Conservation (phyloP, 2,329 filamentous ascomycete species). For the Phaeoacremonium minimum region DNA sequence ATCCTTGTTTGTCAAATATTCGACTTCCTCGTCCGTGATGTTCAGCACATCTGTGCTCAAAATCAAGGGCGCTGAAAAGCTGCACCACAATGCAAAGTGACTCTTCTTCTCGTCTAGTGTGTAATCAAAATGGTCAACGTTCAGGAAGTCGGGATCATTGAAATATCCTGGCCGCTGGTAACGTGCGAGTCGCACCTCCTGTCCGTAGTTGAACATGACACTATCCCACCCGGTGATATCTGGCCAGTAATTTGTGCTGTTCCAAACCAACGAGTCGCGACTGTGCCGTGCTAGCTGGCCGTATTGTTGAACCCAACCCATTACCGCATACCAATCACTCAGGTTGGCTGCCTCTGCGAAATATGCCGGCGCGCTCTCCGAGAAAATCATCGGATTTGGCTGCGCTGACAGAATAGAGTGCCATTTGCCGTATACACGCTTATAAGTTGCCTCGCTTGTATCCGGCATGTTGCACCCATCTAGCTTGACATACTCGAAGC, state of each 20-base stretch:
- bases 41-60: conserved; percentile 32
- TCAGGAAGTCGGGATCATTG: conserved; percentile 33
- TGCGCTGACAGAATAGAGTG: conserved; percentile 29
- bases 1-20: conserved; percentile 31
- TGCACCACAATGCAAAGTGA: conserved; percentile 30
- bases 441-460: conserved; percentile 13
- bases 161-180: conserved; percentile 30
- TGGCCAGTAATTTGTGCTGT: conserved; percentile 33
- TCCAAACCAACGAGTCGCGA: conserved; percentile 18
- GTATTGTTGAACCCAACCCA: conserved; percentile 34
- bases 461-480: conserved; percentile 33
- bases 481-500: conserved; percentile 32
- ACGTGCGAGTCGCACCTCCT: conserved; percentile 33
- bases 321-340: conserved; percentile 38
- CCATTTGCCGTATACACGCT: conserved; percentile 34
- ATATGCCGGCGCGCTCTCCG: conserved; percentile 40
- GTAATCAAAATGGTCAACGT: conserved; percentile 26
- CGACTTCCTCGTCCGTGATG: conserved; percentile 24
- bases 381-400: conserved; percentile 33
- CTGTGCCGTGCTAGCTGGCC: conserved; percentile 40
- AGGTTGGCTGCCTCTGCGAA: conserved; percentile 28
- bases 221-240: conserved; percentile 39
- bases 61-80: conserved; percentile 28
- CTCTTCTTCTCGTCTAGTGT: conserved; percentile 26
- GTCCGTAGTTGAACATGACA: conserved; percentile 42